Evolutionary conservation across 1,139 yeast genomes (phyloP).

Genomic region (Wickerhamiella pararugosa): DNA sequence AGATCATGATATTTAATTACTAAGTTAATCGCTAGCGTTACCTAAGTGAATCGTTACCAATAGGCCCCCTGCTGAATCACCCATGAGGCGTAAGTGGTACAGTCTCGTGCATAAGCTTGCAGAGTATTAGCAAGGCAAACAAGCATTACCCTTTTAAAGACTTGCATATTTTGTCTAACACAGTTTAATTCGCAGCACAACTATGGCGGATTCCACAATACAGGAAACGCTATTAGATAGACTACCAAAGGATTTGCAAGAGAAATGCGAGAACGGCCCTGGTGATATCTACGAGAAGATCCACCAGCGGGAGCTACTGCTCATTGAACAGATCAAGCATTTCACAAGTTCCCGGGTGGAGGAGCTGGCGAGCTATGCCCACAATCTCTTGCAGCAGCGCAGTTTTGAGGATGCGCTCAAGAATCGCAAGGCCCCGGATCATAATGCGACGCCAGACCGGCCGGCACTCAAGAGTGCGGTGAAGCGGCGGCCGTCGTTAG

Average conservation of each 20-base stretch:
- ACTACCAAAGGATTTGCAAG: conserved; percentile 6
- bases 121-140: too few relatives aligned
- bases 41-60: background rate
- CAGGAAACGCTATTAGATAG: conserved; percentile 9
- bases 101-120: background rate
- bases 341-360: conserved; percentile 9
- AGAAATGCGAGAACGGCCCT: conserved; percentile 7
- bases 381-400: conserved; percentile 7
- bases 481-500: conserved; percentile 13
- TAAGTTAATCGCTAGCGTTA: background rate
- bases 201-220: conserved; percentile 4
- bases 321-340: conserved; percentile 10
- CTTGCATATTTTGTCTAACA: background rate
- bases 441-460: background rate
- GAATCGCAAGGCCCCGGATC: background rate
- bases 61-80: background rate
- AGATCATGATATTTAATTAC: background rate
- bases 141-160: background rate
- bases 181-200: background rate
- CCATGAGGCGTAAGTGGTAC: background rate
- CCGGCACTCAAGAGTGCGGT: conserved; percentile 13
- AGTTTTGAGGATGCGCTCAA: background rate
- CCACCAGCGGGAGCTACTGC: conserved; percentile 8
- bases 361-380: conserved; percentile 12
- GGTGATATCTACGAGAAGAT: conserved; percentile 9